These are phyloP conservation scores for Paecilomyces niveus DNA, from an alignment of 2,329 filamentous ascomycete genomes.

Conservation along the genomic window DNA sequence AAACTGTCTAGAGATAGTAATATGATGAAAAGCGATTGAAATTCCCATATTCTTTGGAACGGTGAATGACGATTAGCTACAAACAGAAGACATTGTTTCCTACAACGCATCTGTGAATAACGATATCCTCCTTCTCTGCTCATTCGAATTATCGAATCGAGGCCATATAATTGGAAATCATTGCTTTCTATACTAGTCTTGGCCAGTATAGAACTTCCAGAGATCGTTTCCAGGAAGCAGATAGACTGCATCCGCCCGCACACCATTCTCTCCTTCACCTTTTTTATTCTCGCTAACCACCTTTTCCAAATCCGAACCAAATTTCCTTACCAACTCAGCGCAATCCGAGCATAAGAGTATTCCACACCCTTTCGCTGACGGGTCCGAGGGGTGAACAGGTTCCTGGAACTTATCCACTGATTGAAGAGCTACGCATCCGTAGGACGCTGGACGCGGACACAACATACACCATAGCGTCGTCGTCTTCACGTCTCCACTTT, in stretches of 20 bases:
- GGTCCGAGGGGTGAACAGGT: slow-evolving; percentile 4
- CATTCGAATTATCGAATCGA: background rate
- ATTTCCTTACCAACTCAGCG: slow-evolving; percentile 8
- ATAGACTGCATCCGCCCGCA: slow-evolving; percentile 20
- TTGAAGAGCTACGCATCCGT: slow-evolving; percentile 22
- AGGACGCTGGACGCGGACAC: slow-evolving; percentile 33
- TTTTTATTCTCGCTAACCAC: slow-evolving; percentile 11
- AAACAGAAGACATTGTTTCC: background rate
- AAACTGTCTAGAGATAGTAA: background rate
- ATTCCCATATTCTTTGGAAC: background rate
- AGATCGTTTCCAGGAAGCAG: slow-evolving; percentile 14
- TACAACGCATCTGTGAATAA: background rate
- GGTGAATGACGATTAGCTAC: background rate
- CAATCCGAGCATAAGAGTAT: slow-evolving; percentile 23
- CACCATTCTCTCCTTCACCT: slow-evolving; percentile 7
- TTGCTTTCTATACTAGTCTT: background rate
- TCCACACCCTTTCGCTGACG: slow-evolving; percentile 17
- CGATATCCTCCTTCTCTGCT: background rate
- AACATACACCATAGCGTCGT: slow-evolving; percentile 32
- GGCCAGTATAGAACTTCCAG: slow-evolving; percentile 9
- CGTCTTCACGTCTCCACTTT: background rate
- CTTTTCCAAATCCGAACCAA: slow-evolving; percentile 12
- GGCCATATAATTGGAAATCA: background rate
- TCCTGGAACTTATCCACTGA: slow-evolving; percentile 6
- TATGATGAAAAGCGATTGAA: background rate